Base-by-base conservation (phyloP, 208 protist species). In the Acanthamoeba castellanii region DNA sequence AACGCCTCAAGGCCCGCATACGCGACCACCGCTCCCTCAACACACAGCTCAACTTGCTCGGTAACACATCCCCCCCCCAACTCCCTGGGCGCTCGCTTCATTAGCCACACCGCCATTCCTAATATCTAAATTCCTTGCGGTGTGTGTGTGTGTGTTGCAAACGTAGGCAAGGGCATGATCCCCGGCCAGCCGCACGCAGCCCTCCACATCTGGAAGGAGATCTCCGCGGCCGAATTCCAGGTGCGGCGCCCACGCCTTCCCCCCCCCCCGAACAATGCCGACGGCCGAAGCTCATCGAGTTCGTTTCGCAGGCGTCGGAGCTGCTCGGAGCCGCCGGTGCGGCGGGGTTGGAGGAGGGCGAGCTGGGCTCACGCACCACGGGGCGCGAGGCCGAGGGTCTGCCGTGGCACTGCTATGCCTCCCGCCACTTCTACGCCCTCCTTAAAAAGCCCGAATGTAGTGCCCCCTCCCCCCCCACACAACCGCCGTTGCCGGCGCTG, bases 171-270 rank as follows among this genome's bases (percentile, higher is more conserved):
- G 64, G 64, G 64, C 64, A 70, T 70, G 64, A 70, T 70, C 22
- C 64, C 64, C 11, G 64, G 64, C 64, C 64, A 70, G 64, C 27
- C 64, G 20, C 64, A 70, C 64, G 64, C 64, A 32, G 64, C 64
- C 64, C 64, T 70, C 64, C 64, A 70, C 64, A 32, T 32, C 6
- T 70, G 64, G 64, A 70, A 70, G 64, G 64, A 70, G 64, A 70
- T 70, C 64, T 34, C 27, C 11, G 8, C 64, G 9, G 18, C 22
- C 64, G 64, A 70, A 20, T 70, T 55, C 16, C 50, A 55, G 50
- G 50, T 55, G 50, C 50, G 50, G 7, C 7, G 11, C 11, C 47
- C 47, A 4, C 47, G 7, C 47, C 50, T 3, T 8, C 16, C 50
- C 3, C 13, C 50, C 16, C 16, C 16, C 2, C 37, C 50, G 3